A percentile compares a stretch with the other conserved stretches of the same genome.
These are phyloP conservation scores for Trichoderma aggressivum DNA, from an alignment of 2,329 filamentous ascomycete genomes.

Conservation along the genomic window DNA sequence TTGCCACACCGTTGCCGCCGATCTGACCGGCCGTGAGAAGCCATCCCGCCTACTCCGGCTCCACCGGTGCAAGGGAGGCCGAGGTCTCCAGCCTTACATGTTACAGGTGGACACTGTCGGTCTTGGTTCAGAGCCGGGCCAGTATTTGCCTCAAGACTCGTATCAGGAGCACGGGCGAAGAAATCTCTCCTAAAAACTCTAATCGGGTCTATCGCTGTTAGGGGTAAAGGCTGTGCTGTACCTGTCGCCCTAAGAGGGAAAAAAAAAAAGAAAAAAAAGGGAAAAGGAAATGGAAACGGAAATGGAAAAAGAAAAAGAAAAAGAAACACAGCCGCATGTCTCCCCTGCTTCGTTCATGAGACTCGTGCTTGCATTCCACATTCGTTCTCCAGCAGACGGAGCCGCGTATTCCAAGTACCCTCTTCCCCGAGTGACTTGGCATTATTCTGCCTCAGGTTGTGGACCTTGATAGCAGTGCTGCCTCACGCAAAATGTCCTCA, in stretches of 20 bases:
- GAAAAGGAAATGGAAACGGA: too few relatives aligned
- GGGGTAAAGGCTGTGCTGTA: not conserved
- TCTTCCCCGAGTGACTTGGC: not conserved
- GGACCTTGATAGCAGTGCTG: not conserved
- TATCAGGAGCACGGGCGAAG: slow-evolving; percentile 2
- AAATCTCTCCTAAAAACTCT: not conserved
- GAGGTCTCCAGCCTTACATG: slow-evolving; percentile 10
- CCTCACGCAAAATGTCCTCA: not conserved
- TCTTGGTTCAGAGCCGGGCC: not conserved
- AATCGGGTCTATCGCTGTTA: not conserved
- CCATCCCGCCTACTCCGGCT: slow-evolving; percentile 18
- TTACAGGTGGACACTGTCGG: not conserved
- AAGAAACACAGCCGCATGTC: not conserved
- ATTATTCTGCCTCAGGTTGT: slow-evolving; percentile 1
- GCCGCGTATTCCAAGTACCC: not conserved
- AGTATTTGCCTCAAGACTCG: not conserved
- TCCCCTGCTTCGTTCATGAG: not conserved
- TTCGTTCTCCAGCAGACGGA: slow-evolving; percentile 6
- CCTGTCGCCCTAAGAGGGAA: not conserved
- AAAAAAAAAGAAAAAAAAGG: not conserved
- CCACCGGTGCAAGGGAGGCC: slow-evolving; percentile 13
- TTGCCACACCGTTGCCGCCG: slow-evolving; percentile 13
- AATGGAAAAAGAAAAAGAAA: not conserved
- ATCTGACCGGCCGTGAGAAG: slow-evolving; percentile 15
- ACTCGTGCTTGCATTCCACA: slow-evolving; percentile 7